phyloP scores from a whole-genome alignment of 306 rosid genomes.

The Vigna mungo region DNA sequence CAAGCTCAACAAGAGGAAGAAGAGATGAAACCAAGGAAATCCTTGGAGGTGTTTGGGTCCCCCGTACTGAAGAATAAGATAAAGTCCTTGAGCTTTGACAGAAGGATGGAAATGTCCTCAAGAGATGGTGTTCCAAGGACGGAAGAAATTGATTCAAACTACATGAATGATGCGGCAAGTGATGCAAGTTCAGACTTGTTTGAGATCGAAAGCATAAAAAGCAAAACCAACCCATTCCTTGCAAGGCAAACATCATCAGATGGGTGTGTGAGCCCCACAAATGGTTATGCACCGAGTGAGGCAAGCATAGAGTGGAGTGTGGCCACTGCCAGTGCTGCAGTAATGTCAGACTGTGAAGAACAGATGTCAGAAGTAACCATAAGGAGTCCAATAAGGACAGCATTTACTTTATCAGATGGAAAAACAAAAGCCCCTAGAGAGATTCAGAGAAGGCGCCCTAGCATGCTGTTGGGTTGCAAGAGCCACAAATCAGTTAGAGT shows the following conservation, averaged over 20 bases:
- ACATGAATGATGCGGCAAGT: constrained; percentile 67
- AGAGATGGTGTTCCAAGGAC: constrained; percentile 45
- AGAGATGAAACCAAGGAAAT: constrained; percentile 50
- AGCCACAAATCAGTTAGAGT: constrained; percentile 76
- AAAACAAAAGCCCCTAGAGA: constrained; percentile 48
- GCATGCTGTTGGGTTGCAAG: constrained; percentile 70
- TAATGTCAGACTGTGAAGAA: constrained; percentile 76
- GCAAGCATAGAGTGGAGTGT: constrained; percentile 98
- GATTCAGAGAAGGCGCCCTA: constrained; percentile 49
- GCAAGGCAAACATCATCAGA: constrained; percentile 64
- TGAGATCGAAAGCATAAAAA: constrained; percentile 80
- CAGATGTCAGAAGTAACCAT: constrained; percentile 47
- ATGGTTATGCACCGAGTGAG: constrained; percentile 88
- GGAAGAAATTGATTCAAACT: constrained; percentile 52
- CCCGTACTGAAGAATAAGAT: constrained; percentile 53
- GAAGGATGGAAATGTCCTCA: constrained; percentile 46
- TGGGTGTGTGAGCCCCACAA: constrained; percentile 67
- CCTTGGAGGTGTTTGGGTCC: constrained; percentile 81
- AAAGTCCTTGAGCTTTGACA: constrained; percentile 63
- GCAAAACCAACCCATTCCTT: constrained; percentile 57
- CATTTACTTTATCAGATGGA: constrained; percentile 30
- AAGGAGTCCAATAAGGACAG: constrained; percentile 47
- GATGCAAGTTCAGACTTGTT: constrained; percentile 95
- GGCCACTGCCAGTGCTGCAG: constrained; percentile 82
- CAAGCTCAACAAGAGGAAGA: constrained; percentile 46